Evolutionary conservation across 805 yeast species (phyloP).

Genomic region (Yarrowia sp.): DNA sequence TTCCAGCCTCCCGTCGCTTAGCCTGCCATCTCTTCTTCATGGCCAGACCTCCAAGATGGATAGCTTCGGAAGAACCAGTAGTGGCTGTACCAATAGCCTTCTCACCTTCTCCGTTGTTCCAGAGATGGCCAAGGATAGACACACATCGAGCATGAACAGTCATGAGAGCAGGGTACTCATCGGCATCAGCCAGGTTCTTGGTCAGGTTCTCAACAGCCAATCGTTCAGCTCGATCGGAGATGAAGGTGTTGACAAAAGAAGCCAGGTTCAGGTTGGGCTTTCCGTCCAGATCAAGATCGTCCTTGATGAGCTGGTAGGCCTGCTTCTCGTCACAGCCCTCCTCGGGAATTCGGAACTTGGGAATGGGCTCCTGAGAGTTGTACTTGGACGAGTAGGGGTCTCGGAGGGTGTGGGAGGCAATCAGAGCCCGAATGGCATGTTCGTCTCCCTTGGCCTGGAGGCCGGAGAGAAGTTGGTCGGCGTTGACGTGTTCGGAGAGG

Average conservation of each 20-base stretch:
- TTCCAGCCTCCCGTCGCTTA: constrained; percentile 57
- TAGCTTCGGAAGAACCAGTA: constrained; percentile 92
- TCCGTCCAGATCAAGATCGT: constrained; percentile 80
- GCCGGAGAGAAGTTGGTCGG: constrained; percentile 32
- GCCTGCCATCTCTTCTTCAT: constrained; percentile 88
- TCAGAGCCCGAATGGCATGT: constrained; percentile 6
- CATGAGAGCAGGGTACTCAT: constrained; percentile 84
- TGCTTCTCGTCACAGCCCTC: constrained; percentile 51
- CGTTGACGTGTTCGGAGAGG: constrained; percentile 28
- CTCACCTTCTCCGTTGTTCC: constrained; percentile 64
- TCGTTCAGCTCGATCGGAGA: constrained; percentile 52
- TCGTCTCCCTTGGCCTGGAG: constrained; percentile 29
- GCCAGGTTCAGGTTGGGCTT: constrained; percentile 82
- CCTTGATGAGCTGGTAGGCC: constrained; percentile 64
- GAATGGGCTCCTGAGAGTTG: constrained; percentile 34
- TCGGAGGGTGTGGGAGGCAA: constrained; percentile 5
- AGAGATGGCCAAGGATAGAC: constrained; percentile 70
- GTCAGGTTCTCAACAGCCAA: constrained; percentile 69
- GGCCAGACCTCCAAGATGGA: constrained; percentile 90
- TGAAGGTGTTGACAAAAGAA: constrained; percentile 77
- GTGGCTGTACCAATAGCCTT: constrained; percentile 82
- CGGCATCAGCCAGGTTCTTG: constrained; percentile 88
- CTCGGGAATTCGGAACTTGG: constrained; percentile 62
- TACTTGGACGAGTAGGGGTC: constrained; percentile 24
- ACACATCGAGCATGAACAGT: constrained; percentile 81